These are phyloP conservation scores for Pseudoscleropodium purum DNA, from an alignment of 225 moss, liverwort and hornwort genomes.

Conservation along the genomic window DNA sequence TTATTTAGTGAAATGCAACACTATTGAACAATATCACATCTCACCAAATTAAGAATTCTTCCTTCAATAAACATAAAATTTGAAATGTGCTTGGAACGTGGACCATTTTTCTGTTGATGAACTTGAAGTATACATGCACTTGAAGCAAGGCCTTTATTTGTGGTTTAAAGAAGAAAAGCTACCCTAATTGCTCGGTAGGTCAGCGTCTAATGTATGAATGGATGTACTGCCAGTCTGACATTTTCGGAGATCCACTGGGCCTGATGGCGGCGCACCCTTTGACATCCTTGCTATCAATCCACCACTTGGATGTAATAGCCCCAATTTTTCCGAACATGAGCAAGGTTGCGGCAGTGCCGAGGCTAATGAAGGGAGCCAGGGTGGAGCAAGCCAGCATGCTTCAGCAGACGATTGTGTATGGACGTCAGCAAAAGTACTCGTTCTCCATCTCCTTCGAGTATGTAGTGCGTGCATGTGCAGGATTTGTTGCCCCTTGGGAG, in stretches of 20 bases:
- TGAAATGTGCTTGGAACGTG: not conserved
- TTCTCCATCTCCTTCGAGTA: slow-evolving; percentile 78
- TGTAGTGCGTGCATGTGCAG: slow-evolving; percentile 51
- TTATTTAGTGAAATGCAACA: not conserved
- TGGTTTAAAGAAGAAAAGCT: not conserved
- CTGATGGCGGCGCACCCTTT: slow-evolving; percentile 71
- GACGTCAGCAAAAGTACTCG: slow-evolving; percentile 43
- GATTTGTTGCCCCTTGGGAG: slow-evolving; percentile 58
- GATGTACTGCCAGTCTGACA: slow-evolving; percentile 49
- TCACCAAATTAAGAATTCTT: not conserved
- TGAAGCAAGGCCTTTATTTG: not conserved
- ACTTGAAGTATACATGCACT: not conserved
- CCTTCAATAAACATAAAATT: not conserved
- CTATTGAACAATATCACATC: not conserved
- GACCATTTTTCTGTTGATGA: not conserved
- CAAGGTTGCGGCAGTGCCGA: slow-evolving; percentile 33
- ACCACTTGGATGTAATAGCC: slow-evolving; percentile 71
- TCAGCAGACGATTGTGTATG: slow-evolving; percentile 72
- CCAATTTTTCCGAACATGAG: slow-evolving; percentile 58
- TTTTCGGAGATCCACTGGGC: slow-evolving; percentile 61
- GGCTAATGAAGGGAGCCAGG: slow-evolving; percentile 46
- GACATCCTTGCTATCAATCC: slow-evolving; percentile 68
- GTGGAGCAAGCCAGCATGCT: slow-evolving; percentile 63
- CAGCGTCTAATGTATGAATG: not conserved
- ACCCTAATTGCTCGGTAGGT: not conserved